Evolutionary conservation across 208 protist genomes (phyloP), one percentile per base, ranked within the genome.

Genomic region (Leishmania turanica): DNA sequence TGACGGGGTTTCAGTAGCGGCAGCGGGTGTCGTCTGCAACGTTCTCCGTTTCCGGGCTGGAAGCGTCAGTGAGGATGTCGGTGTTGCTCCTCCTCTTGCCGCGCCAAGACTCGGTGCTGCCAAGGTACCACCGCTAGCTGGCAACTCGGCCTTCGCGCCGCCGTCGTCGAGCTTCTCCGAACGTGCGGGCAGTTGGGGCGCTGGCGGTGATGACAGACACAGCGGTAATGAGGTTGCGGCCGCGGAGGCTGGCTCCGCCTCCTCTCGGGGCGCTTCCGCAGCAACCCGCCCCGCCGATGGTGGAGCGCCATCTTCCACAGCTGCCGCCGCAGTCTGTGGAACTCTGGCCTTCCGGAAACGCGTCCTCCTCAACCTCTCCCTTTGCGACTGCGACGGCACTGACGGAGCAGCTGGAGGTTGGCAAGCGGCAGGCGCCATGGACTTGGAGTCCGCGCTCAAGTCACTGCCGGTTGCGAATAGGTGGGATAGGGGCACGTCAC

Each of bases 401-500:
- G 40, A 71, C 49, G 69, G 69, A 31, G 27, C 13, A 21, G 4
- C 45, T 27, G n/a, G 31, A 1, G 27, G 34, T 47, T 56, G n/a
- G 19, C 6, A 62, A 45, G 51, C 27, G n/a, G 17, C 72, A 47
- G 49, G 34, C 19, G 34, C 49, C n/a, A 64, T 45, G 51, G n/a
- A 24, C 51, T 31, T 47, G 17, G 31, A 7, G 15, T 15, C 40
- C 19, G 31, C 72, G 34, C 51, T 47, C 51, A 62, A 21, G 72
- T 76, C 11, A 9, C 51, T 45, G 51, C 51, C 34, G 72, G n/a
- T 15, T 19, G 51, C n/a, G 31, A 60, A 76, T 27, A 76, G 72
- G 31, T 31, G 21, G 19, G 15, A 58, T 27, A 76, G 72, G 51
- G 72, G 72, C 47, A 76, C 19, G 72, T 76, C 72, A 54, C 31